Evolutionary conservation across 1,284 basidiomycete genomes (phyloP).

Genomic region (Trichosporon sp.): DNA sequence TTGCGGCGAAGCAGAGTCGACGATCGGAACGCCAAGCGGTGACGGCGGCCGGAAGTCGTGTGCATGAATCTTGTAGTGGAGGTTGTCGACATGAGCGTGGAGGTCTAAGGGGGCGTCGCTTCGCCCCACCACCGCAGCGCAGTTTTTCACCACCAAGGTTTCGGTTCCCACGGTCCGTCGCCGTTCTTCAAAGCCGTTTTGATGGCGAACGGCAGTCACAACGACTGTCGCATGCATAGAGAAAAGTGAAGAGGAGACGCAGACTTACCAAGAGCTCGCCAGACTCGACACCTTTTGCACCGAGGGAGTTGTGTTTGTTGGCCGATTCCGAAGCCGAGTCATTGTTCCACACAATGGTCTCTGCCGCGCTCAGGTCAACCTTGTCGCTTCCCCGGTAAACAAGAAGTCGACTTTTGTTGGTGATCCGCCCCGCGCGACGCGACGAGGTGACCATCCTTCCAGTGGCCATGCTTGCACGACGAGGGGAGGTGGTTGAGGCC

Average conservation of each 20-base stretch:
- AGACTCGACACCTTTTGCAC: conserved; percentile 54
- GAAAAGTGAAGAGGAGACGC: conserved; percentile 37
- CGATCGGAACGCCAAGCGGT: conserved; percentile 8
- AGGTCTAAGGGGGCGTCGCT: conserved; percentile 8
- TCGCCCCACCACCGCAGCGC: conserved; percentile 13
- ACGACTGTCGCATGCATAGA: conserved; percentile 41
- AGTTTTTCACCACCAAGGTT: conserved; percentile 9
- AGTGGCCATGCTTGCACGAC: conserved; percentile 27
- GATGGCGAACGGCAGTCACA: conserved; percentile 26
- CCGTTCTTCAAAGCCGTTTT: conserved; percentile 36
- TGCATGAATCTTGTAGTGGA: conserved; percentile 13
- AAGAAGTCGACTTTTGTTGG: conserved; percentile 84
- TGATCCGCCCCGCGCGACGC: conserved; percentile 64
- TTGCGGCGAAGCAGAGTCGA: too few species aligned
- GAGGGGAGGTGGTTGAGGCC: conserved; percentile 24
- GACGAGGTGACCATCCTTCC: conserved; percentile 48
- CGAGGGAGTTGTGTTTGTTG: conserved; percentile 50
- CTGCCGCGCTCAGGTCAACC: conserved; percentile 76
- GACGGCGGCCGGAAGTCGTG: neutral
- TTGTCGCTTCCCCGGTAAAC: conserved; percentile 80
- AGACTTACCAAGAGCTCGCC: conserved; percentile 55
- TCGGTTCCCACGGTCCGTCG: conserved; percentile 29
- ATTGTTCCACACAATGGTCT: conserved; percentile 63
- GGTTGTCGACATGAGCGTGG: conserved; percentile 11
- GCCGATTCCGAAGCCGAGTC: conserved; percentile 37